Conservation (phyloP, 2,329 filamentous ascomycete genomes). For the Tolypocladium amazonense region DNA sequence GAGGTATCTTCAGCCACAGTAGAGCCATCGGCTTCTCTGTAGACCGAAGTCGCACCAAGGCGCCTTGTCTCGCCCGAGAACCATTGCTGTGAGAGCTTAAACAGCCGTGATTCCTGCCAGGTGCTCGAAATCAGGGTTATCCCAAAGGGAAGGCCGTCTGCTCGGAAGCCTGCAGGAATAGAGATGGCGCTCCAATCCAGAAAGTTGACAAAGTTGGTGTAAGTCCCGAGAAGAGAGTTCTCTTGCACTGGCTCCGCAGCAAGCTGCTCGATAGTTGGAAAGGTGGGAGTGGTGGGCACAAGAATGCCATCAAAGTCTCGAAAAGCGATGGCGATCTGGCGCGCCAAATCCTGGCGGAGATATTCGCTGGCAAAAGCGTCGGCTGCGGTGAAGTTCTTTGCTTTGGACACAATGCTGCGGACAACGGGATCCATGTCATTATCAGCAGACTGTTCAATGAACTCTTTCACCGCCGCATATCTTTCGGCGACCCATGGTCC, state of each 20-base stretch:
- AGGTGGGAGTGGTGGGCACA: constrained; percentile 45
- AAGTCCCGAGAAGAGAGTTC: constrained; percentile 43
- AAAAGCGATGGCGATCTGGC: constrained; percentile 28
- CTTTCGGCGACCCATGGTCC: constrained; percentile 48
- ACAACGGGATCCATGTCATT: constrained; percentile 24
- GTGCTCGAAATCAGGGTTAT: constrained; percentile 23
- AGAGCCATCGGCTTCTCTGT: background rate
- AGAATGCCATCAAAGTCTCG: constrained; percentile 35
- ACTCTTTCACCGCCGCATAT: constrained; percentile 36
- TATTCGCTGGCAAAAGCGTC: constrained; percentile 33
- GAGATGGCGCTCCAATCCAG: constrained; percentile 44
- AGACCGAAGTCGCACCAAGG: constrained; percentile 17
- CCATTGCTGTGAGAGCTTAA: constrained; percentile 18
- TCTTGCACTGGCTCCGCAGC: constrained; percentile 37
- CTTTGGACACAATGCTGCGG: constrained; percentile 24
- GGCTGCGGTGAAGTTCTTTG: constrained; percentile 29
- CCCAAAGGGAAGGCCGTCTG: constrained; percentile 25
- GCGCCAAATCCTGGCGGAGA: constrained; percentile 24
- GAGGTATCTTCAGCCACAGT: background rate
- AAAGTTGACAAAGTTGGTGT: constrained; percentile 52
- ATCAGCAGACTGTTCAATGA: constrained; percentile 25
- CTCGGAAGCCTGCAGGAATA: constrained; percentile 36
- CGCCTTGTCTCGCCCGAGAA: constrained; percentile 8
- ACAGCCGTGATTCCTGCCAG: constrained; percentile 22
- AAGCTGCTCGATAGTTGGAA: constrained; percentile 40